phyloP scores from a whole-genome alignment of 176 grass and related monocot species.

The Oryza punctata region DNA sequence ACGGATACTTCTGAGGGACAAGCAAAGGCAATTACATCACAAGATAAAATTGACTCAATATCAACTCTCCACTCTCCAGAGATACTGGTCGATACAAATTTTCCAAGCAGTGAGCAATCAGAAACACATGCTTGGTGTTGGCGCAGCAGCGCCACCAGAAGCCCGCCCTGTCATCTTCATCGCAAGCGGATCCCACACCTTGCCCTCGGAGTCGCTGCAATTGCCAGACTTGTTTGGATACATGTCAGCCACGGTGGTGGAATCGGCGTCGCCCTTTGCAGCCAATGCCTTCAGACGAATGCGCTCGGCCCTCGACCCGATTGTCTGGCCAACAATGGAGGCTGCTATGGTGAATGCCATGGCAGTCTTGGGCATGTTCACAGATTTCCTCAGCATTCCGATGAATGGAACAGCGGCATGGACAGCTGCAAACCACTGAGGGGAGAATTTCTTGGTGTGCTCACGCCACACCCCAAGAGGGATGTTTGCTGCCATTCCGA shows the following conservation, averaged over 20 bases:
- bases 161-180: constrained; percentile 34
- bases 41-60: not conserved
- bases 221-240: constrained; percentile 44
- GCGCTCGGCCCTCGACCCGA: constrained; percentile 80
- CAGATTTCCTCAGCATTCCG: constrained; percentile 89
- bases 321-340: constrained; percentile 91
- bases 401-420: constrained; percentile 89
- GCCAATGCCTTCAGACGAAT: constrained; percentile 56
- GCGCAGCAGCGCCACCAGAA: constrained; percentile 11
- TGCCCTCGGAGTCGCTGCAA: constrained; percentile 46
- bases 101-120: constrained; percentile 14
- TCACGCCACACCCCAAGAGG: constrained; percentile 94
- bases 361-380: constrained; percentile 81
- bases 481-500: constrained; percentile 88
- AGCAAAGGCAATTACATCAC: constrained; percentile 38
- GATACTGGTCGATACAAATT: not conserved
- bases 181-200: constrained; percentile 61
- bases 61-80: constrained; percentile 13
- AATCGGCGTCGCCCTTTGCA: not conserved
- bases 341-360: constrained; percentile 96
- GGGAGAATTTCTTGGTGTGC: constrained; percentile 91
- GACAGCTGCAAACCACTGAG: constrained; percentile 87
- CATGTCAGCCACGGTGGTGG: not conserved
- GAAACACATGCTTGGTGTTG: constrained; percentile 61
- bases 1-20: not conserved